Evolutionary conservation across 192 early-diverging fungal species (phyloP).

Genomic region (Backusella sp.): DNA sequence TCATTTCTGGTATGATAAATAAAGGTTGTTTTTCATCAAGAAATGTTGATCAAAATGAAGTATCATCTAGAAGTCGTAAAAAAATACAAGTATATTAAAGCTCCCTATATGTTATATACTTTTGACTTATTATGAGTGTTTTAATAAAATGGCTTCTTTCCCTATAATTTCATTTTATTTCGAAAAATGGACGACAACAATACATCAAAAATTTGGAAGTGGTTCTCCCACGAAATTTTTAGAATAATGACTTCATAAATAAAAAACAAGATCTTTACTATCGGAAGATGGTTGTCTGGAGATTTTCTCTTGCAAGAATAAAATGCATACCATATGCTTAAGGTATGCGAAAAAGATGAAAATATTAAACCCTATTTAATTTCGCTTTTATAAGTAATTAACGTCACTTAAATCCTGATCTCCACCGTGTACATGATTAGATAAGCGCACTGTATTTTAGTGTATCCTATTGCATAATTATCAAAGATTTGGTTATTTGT

Average conservation of each 20-base stretch:
- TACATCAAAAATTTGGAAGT: background rate
- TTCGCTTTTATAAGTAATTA: background rate
- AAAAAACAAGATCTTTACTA: background rate
- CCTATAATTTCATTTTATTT: background rate
- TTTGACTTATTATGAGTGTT: too few species aligned
- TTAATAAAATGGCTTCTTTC: too few species aligned
- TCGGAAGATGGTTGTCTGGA: background rate
- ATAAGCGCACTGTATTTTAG: background rate
- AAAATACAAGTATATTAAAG: too few species aligned
- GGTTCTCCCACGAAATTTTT: background rate
- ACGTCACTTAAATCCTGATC: background rate
- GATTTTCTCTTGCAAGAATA: background rate
- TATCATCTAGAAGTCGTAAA: too few species aligned
- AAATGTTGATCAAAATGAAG: too few species aligned
- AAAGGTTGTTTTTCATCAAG: too few species aligned
- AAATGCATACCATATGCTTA: background rate
- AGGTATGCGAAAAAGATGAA: background rate
- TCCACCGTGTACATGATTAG: background rate
- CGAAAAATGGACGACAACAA: background rate
- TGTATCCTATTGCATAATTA: background rate
- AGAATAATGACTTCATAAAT: background rate
- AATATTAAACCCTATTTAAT: background rate
- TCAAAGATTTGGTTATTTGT: background rate
- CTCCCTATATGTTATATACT: too few species aligned
- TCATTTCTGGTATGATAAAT: too few species aligned